Conservation (phyloP, 495 filamentous ascomycete genomes). For the Aspergillus panamensis region DNA sequence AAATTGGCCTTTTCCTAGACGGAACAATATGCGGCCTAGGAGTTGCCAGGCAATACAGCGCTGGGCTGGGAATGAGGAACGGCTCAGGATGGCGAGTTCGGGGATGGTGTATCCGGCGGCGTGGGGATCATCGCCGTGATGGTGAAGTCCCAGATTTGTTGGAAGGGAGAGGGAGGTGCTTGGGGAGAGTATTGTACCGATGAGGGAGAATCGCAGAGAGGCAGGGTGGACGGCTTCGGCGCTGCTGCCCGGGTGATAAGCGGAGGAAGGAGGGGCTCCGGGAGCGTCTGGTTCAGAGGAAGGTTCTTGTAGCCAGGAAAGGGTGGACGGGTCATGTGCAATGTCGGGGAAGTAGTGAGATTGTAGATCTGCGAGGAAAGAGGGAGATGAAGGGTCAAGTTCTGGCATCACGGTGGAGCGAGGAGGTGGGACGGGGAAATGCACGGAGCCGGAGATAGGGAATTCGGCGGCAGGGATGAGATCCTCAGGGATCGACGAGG, state of each 20-base stretch:
- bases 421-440: slow-evolving; percentile 57
- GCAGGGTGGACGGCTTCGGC: slow-evolving; percentile 65
- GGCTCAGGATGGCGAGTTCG: slow-evolving; percentile 76
- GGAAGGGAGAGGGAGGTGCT: slow-evolving; percentile 67
- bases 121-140: slow-evolving; percentile 89
- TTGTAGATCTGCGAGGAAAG: slow-evolving; percentile 82
- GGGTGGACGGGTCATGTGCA: slow-evolving; percentile 73
- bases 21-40: slow-evolving; percentile 77
- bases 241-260: slow-evolving; percentile 73
- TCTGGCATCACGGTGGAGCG: slow-evolving; percentile 51
- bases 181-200: slow-evolving; percentile 72
- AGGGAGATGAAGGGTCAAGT: slow-evolving; percentile 75
- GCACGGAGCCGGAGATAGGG: slow-evolving; percentile 44
- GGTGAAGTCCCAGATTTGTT: slow-evolving; percentile 75
- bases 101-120: slow-evolving; percentile 92
- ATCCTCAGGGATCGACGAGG: slow-evolving; percentile 34
- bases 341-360: slow-evolving; percentile 88
- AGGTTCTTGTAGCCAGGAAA: slow-evolving; percentile 84
- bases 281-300: slow-evolving; percentile 55
- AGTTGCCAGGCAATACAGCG: slow-evolving; percentile 90
- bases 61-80: slow-evolving; percentile 80
- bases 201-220: slow-evolving; percentile 83
- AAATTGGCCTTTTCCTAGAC: slow-evolving; percentile 76
- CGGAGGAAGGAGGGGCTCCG: slow-evolving; percentile 39
- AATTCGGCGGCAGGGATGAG: slow-evolving; percentile 42